Base-by-base conservation (phyloP, 169 alveolate genomes). In the Plasmodium falciparum region DNA sequence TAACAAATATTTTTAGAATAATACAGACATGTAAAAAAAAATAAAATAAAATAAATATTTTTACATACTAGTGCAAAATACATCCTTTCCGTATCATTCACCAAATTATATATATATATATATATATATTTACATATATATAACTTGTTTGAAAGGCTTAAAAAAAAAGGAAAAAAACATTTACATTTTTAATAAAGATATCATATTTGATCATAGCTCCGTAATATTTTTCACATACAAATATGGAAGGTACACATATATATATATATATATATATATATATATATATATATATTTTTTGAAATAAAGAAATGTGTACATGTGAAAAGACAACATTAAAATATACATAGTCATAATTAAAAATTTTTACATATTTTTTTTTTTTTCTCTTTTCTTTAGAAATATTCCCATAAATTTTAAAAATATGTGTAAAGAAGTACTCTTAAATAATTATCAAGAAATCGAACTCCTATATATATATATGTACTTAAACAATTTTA, bases 1-100 rank as follows among this genome's bases (percentile, higher is more conserved):
- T 83, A 13, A 83, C 91, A 69, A 83, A 83, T 45, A 73, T 73
- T 6, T 83, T 83, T 62, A 54, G 91, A 69, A 69, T 73, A 39
- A 67, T 83, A 15, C 91, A 83, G 59, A 83, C 91, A 83, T 83
- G 91, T 83, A 83, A 22, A 69, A 39, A 39, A 5, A 39, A 39
- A 39, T 39, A 39, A 39, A 39, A 39, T 39, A 39, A 0, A 39
- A 39, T 6, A 39, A 39, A 39, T 39, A 39, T 39, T 39, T 39
- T 39, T 39, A 39, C 9, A 39, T 39, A 39, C 11, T 39, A 39
- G 4, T 39, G 6, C 2, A 39, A 39, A 39, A 39, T 39, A 39
- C 47, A 39, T 39, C 11, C 2, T 6, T 39, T 6, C 11, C 6
- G 9, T 39, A 39, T 39, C 47, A 39, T 39, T 39, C 47, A 39